Evolutionary conservation across 345 rosid species (phyloP), one percentile per base, ranked within the genome.

Genomic region (Arabis alpina): DNA sequence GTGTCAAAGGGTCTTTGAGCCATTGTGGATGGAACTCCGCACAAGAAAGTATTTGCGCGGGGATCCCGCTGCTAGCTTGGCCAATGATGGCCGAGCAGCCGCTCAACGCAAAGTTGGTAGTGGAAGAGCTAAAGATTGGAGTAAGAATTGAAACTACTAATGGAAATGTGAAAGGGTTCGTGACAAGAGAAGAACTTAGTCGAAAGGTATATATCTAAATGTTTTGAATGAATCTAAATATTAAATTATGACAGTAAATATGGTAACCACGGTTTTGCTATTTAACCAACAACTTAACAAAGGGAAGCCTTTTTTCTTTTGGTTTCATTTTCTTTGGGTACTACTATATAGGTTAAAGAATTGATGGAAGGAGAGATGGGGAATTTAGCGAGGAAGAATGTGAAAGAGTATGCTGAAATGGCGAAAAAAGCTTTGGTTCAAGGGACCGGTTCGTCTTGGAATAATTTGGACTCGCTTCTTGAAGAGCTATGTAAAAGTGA

Each of bases 11-110:
- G 8, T 84, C 84, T 60, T 19, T 87, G 57, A 87, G 89, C 61
- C 92, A 91, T 48, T 91, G 95, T 15, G 97, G 95, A 6, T 88
- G 95, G 97, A 91, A 88, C 68, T 91, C 97, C 1, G 79, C 70
- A 5, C 27, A 79, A 63, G 95, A 91, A 72, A 84, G 89, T 74
- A 70, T 91, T 49, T 78, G 87, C 24, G 85, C 78, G 0, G 91
- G 82, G 2, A 82, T 87, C 8, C 93, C 92, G 0, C 78, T 91
- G 27, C 80, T 91, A 1, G 88, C 84, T 12, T 86, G 91, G 95
- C 89, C 97, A 0, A 71, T 84, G 89, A 77, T 81, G 83, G 95
- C 89, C 0, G 92, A 88, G 19, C 91, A 91, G 73, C 87, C 82
- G 0, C 50, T 84, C 67, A 91, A 87, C 61, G 87, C 88, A 0